Base-by-base conservation (phyloP, 768 basidiomycete genomes). In the Termitomyces sp. region DNA sequence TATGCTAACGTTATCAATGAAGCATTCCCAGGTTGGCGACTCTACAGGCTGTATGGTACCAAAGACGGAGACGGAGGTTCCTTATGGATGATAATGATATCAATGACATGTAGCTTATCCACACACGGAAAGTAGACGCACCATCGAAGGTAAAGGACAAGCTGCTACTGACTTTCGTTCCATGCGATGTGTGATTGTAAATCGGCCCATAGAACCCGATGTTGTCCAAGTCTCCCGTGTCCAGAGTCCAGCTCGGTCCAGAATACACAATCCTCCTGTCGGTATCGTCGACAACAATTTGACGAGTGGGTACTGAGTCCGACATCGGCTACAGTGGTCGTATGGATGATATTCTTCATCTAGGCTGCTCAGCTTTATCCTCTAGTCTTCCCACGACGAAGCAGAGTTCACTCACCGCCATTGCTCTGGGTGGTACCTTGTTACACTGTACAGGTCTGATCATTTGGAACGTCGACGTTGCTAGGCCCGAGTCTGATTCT, bases 241-340 rank as follows among this genome's bases (percentile, higher is more conserved):
- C 64, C 12, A 27, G 27, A 49, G 64, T 65, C 73, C 73, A 73
- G 0, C 57, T 42, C 27, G 32, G 35, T 1, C 68, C 63, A 7
- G 50, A 59, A 47, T 73, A 74, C 6, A 56, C 50, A 36, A 74
- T 70, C 20, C 47, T 46, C 2, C 57, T 42, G 53, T 70, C 67
- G 3, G 67, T 66, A 48, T 75, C 72, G 55, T 76, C 71, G 16
- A 60, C 32, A 1, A 73, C 60, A 20, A 73, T 58, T 48, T 48
- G 47, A 36, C 47, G 47, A 5, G 47, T 48, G 23, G 47, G 23
- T 11, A 13, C 10, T 22, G 33, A 23, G 10, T 40, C 39, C 9
- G 33, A 35, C 47, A 48, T 48, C 11, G 25, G 33, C 22, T 48
- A 36, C 16, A n/a, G 10, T 35, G 33, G 13, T 35, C 33, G n/a